These are phyloP conservation scores for Acer saccharum DNA, from an alignment of 345 rosid species.

Conservation along the genomic window DNA sequence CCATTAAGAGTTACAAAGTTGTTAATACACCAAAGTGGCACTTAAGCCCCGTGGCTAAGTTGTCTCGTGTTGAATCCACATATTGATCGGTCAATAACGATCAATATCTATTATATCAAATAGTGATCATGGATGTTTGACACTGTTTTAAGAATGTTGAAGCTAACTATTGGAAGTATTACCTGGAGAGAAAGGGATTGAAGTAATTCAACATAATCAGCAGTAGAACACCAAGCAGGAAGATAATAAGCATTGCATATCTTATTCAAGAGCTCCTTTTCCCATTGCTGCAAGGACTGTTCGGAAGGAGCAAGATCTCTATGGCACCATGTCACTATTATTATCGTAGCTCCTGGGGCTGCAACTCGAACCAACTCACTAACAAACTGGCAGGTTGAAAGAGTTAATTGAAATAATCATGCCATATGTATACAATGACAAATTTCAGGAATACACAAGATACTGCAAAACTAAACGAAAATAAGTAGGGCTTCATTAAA, in stretches of 20 bases:
- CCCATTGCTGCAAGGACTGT: constrained; percentile 72
- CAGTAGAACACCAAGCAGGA: constrained; percentile 87
- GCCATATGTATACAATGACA: neutral
- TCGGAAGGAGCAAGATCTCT: constrained; percentile 67
- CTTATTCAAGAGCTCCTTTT: constrained; percentile 55
- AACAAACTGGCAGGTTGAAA: constrained; percentile 58
- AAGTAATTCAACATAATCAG: constrained; percentile 70
- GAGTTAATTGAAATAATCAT: constrained; percentile 5
- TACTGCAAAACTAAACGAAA: neutral
- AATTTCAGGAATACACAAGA: neutral
- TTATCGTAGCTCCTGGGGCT: constrained; percentile 78
- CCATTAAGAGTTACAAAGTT: neutral
- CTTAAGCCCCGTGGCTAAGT: neutral
- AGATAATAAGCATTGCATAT: constrained; percentile 76
- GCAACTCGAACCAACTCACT: constrained; percentile 79
- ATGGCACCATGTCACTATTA: constrained; percentile 95
- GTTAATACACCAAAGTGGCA: neutral
- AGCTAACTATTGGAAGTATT: constrained; percentile 4
- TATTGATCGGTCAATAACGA: neutral
- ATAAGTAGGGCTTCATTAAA: constrained; percentile 6
- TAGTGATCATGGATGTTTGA: neutral
- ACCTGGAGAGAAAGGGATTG: constrained; percentile 63
- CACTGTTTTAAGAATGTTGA: neutral
- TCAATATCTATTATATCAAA: too few species aligned
- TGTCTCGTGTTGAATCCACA: neutral